phyloP scores from a whole-genome alignment of 345 rosid species.

The sweet orange (Citrus sinensis) region DNA sequence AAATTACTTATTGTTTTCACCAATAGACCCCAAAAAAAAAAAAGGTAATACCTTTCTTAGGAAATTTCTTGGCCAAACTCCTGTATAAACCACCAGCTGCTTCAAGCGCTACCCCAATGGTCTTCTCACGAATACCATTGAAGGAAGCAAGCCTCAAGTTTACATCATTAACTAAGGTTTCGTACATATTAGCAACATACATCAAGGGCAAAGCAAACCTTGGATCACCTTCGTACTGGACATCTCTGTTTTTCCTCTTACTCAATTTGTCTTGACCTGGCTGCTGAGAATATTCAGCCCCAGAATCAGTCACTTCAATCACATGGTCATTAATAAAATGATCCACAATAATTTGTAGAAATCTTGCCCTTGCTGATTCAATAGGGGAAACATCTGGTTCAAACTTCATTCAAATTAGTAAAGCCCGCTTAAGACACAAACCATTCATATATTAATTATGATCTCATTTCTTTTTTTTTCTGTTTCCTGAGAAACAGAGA shows the following conservation, averaged over 20 bases:
- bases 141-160: constrained; percentile 71
- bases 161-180: constrained; percentile 71
- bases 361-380: constrained; percentile 76
- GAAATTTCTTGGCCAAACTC: constrained; percentile 77
- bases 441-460: not conserved
- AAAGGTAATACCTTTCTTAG: constrained; percentile 64
- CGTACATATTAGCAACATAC: constrained; percentile 92
- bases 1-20: not conserved
- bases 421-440: not conserved
- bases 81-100: constrained; percentile 95
- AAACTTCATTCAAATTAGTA: constrained; percentile 16
- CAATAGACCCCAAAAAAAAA: not conserved
- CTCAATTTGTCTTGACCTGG: constrained; percentile 46
- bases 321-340: constrained; percentile 65
- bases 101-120: constrained; percentile 88
- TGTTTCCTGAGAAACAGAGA: not conserved
- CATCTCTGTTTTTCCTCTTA: constrained; percentile 76
- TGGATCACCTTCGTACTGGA: constrained; percentile 77
- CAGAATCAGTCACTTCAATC: constrained; percentile 52
- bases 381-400: constrained; percentile 74
- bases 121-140: constrained; percentile 77
- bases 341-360: constrained; percentile 74
- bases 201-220: constrained; percentile 73
- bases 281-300: constrained; percentile 40
- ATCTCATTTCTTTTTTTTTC: not conserved